Base-by-base conservation (phyloP, 805 yeast species). In the Saturnispora diversa region DNA sequence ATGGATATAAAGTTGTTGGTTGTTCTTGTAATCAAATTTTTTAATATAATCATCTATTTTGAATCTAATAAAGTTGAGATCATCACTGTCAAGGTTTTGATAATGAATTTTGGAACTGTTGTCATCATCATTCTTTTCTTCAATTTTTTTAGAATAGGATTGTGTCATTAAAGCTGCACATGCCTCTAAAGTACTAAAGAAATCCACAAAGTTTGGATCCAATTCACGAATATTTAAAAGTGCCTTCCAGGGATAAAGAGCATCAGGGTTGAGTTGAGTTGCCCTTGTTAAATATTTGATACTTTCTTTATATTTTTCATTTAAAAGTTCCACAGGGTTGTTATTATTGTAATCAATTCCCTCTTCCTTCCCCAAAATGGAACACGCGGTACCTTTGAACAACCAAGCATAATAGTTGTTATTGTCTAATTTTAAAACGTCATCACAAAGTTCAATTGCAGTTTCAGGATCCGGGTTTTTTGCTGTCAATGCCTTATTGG, bases 201-300 rank as follows among this genome's bases (percentile, higher is more conserved):
- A 78, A 2, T 58, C 42, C 4, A 55, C 51, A 46, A 62, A 64
- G 40, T 74, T 69, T 3, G 64, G 55, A 7, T 50, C 48, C 10
- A 59, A 50, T 40, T 62, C 60, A 9, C 62, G 65, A 1, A 75
- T 57, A 35, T 74, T 70, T 44, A 77, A 60, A 44, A 80, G 66
- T 1, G 97, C 97, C 52, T 84, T 85, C 94, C 92, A 88, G 0
- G 87, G 94, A 20, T 73, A 56, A 2, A 76, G 47, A 37, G 79
- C 74, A 2, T 64, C 63, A 0, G 74, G 69, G 22, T 75, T 71
- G 1, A 77, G 38, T 5, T 55, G 50, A 3, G 75, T 69, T 0
- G 87, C 87, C 16, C 51, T 53, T 23, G 52, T 50, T 50, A 78
- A 80, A 9, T 70, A 56, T 26, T 32, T 20, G 13, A 33, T 21